Percentiles rank a stretch among this genome's conserved stretches.
These are phyloP conservation scores for Geotrichum macrosporum DNA, from an alignment of 1,139 yeast genomes.

Conservation along the genomic window DNA sequence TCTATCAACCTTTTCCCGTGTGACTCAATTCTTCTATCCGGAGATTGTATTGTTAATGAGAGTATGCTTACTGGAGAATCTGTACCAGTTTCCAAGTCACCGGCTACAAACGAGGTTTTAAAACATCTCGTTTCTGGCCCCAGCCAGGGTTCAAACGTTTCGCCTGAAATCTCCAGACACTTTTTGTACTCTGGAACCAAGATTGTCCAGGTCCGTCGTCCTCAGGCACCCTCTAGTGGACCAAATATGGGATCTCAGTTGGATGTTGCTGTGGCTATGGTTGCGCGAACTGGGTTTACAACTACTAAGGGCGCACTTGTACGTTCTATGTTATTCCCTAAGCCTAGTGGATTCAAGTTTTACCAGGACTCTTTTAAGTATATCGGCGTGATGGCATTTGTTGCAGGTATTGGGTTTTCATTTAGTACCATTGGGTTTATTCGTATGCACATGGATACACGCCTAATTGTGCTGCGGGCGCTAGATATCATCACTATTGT, in stretches of 20 bases:
- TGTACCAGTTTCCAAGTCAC: slow-evolving; percentile 82
- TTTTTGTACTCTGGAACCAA: slow-evolving; percentile 85
- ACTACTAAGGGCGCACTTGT: slow-evolving; percentile 95
- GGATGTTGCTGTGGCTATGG: slow-evolving; percentile 79
- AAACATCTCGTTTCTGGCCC: slow-evolving; percentile 40
- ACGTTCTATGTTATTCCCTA: slow-evolving; percentile 94
- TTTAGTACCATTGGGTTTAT: slow-evolving; percentile 81
- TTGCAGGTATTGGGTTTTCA: slow-evolving; percentile 80
- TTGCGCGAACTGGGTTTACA: slow-evolving; percentile 82
- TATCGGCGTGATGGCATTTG: slow-evolving; percentile 86
- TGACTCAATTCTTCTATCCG: slow-evolving; percentile 79
- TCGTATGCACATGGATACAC: slow-evolving; percentile 63
- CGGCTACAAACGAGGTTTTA: slow-evolving; percentile 62
- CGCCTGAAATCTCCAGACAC: slow-evolving; percentile 65
- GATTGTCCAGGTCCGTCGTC: slow-evolving; percentile 71
- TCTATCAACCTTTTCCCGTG: slow-evolving; percentile 71
- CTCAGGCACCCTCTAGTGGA: slow-evolving; percentile 29
- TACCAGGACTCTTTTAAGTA: slow-evolving; percentile 92
- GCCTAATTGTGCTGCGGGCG: slow-evolving; percentile 76
- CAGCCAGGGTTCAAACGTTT: slow-evolving; percentile 47
- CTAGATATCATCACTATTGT: slow-evolving; percentile 92
- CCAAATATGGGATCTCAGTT: slow-evolving; percentile 33
- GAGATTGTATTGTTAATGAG: slow-evolving; percentile 91
- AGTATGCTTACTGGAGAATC: slow-evolving; percentile 97
- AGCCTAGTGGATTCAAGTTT: slow-evolving; percentile 88